Base-by-base conservation (phyloP, 1,139 yeast species). In the Pneumocystis oryctolagi region DNA sequence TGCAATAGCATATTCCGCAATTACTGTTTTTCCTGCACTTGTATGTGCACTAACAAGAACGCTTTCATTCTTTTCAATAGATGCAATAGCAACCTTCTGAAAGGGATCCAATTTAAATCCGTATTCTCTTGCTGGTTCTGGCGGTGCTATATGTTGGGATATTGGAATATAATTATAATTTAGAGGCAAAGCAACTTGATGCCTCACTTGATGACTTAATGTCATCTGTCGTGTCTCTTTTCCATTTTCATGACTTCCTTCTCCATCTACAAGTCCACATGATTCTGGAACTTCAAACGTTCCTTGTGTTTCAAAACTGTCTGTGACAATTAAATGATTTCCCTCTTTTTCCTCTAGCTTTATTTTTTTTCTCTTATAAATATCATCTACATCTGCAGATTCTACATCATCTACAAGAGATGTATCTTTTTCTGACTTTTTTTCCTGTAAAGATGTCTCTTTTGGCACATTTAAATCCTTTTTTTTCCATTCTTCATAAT, bases 21-120 rank as follows among this genome's bases (percentile, higher is more conserved):
- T 98, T 60, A 94, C 99, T 0, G 99, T 92, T 73, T 92, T 92
- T 77, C 99, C 99, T 6, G 98, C 98, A 37, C 97, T 90, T 0
- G 98, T 90, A 72, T 92, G 99, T 0, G 99, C 99, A 31, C 97
- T 90, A 1, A 92, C 97, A 69, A 92, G 80, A 9, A 92, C 99
- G n/a, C 96, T 86, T 73, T 92, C 97, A 67, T 87, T 84, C 71
- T 96, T 82, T 72, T 92, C 97, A 66, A 92, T 86, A 74, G 96
- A 92, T 57, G 95, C 89, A 64, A 92, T 84, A 9, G 98, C 89
- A 55, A 95, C 92, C 67, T 92, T 95, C 75, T 92, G 99, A 78
- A 92, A 92, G 42, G 96, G 95, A 78, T 92, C 99, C 66, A 92
- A 80, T 1, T 84, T 82, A 74, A 92, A 92, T 0, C 97, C 97